Evolutionary conservation across 2,329 filamentous ascomycete species (phyloP), one percentile per base, ranked within the genome.

Genomic region (Grosmannia clavigera): DNA sequence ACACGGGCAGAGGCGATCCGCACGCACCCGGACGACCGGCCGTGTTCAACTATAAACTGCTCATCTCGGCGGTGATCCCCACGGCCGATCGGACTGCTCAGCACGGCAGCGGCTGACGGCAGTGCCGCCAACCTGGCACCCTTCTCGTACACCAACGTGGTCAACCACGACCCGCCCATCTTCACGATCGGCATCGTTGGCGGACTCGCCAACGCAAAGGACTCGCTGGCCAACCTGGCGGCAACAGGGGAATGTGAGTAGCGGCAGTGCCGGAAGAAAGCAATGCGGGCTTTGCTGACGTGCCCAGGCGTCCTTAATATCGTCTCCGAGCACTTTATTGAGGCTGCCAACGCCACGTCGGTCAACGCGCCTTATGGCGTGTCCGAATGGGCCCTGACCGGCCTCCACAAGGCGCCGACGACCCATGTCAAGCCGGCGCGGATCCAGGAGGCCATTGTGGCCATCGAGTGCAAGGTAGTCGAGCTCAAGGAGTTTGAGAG

Each of bases 81-180:
- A 1, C 83, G 92, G 14, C 92, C 92, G 14, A 86, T 96, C 68
- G 83, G 81, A 58, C 81, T 86, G 70, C 69, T 85, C 38, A 82
- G 78, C 62, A 82, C 83, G 11, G 70, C 73, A 58, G 76, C 76
- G 27, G 66, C 72, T 3, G 86, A 91, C 67, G 89, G 33, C 27
- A 33, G 6, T 48, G 54, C 58, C 50, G 83, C 82, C 19, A 97
- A 96, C 73, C 79, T 96, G 2, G 90, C 92, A 0, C 92, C 91
- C 0, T 96, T 94, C 72, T 88, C 83, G 68, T 96, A 94, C 76
- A 90, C 91, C 71, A 87, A 90, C 70, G 73, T 96, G 63, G 79
- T 96, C 65, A 84, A 84, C 71, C 88, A 94, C 70, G 92, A 96
- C 70, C 92, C 92, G 5, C 92, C 92, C 0, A 76, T 95, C 52